Percentiles rank a stretch among this genome's conserved stretches.
Conservation (phyloP, 2,329 filamentous ascomycete genomes). For the Paraconiothyrium sp. region DNA sequence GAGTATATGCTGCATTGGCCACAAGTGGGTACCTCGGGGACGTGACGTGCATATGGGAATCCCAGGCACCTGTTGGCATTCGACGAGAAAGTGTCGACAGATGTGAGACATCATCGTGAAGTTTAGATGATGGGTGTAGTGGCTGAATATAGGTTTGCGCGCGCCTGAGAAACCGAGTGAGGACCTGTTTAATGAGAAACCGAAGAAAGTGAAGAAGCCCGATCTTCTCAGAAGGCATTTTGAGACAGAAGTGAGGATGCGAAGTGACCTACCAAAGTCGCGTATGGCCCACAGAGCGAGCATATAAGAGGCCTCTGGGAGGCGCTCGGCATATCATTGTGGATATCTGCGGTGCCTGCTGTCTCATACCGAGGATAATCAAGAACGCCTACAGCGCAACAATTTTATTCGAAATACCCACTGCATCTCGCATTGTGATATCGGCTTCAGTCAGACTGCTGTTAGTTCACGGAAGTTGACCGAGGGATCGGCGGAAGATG, state of each 20-base stretch:
- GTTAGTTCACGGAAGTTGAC: slow-evolving; percentile 19
- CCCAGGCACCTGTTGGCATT: slow-evolving; percentile 63
- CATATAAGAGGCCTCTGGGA: slow-evolving; percentile 11
- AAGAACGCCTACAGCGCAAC: not conserved
- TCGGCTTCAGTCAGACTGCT: not conserved
- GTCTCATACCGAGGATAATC: not conserved
- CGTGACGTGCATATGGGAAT: slow-evolving; percentile 71
- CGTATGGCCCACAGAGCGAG: not conserved
- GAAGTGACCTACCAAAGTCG: slow-evolving; percentile 8
- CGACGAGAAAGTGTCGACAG: slow-evolving; percentile 17
- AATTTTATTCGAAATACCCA: not conserved
- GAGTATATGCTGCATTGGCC: slow-evolving; percentile 61
- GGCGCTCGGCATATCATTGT: slow-evolving; percentile 9
- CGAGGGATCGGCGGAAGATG: slow-evolving; percentile 14
- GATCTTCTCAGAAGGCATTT: slow-evolving; percentile 12
- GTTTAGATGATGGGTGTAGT: slow-evolving; percentile 9
- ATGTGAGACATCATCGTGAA: slow-evolving; percentile 3
- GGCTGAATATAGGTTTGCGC: slow-evolving; percentile 12
- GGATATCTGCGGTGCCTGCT: slow-evolving; percentile 4
- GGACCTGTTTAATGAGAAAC: slow-evolving; percentile 12
- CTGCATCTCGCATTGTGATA: not conserved
- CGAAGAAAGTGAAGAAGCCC: not conserved
- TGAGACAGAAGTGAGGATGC: slow-evolving; percentile 1
- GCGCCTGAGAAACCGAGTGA: slow-evolving; percentile 19
- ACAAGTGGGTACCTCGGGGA: slow-evolving; percentile 64